Percentiles rank a stretch among this genome's conserved stretches.
These are phyloP conservation scores for Alnus glutinosa DNA, from an alignment of 306 rosid genomes.

Conservation along the genomic window DNA sequence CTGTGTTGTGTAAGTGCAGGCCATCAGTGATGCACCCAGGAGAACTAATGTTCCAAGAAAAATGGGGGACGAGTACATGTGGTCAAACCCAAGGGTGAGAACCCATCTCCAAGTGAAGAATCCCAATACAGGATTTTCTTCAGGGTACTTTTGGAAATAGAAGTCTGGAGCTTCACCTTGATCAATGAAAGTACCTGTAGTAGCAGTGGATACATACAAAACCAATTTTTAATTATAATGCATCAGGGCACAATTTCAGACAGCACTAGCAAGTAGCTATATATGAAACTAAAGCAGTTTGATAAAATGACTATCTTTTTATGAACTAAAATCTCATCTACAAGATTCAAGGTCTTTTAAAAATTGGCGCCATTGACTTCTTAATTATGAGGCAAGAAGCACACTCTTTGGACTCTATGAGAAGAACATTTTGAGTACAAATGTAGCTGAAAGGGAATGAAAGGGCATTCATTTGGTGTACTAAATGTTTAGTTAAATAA, in stretches of 20 bases:
- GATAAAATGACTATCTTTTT: conserved; percentile 22
- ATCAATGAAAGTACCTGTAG: conserved; percentile 80
- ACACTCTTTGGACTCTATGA: neutral
- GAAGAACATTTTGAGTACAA: neutral
- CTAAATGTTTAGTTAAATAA: neutral
- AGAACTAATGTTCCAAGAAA: conserved; percentile 72
- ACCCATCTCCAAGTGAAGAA: conserved; percentile 96
- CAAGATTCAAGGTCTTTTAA: too few relatives aligned
- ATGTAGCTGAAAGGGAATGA: neutral
- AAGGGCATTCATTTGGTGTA: neutral
- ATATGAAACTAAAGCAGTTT: conserved; percentile 15
- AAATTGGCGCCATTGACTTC: neutral
- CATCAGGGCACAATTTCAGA: conserved; percentile 14
- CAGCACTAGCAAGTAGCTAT: neutral
- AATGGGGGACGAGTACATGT: conserved; percentile 80
- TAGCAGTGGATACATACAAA: conserved; percentile 26
- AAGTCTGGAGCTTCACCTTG: conserved; percentile 86
- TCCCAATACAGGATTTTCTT: conserved; percentile 78
- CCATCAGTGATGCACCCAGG: conserved; percentile 85
- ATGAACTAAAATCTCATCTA: neutral
- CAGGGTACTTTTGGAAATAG: conserved; percentile 80
- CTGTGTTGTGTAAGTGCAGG: conserved; percentile 95
- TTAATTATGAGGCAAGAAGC: neutral
- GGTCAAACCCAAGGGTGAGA: conserved; percentile 90
- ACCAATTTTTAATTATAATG: conserved; percentile 11